Percentiles rank a stretch among this genome's conserved stretches.
Evolutionary conservation across 2,329 filamentous ascomycete species (phyloP).

Genomic region (Macrophomina phaseolina): DNA sequence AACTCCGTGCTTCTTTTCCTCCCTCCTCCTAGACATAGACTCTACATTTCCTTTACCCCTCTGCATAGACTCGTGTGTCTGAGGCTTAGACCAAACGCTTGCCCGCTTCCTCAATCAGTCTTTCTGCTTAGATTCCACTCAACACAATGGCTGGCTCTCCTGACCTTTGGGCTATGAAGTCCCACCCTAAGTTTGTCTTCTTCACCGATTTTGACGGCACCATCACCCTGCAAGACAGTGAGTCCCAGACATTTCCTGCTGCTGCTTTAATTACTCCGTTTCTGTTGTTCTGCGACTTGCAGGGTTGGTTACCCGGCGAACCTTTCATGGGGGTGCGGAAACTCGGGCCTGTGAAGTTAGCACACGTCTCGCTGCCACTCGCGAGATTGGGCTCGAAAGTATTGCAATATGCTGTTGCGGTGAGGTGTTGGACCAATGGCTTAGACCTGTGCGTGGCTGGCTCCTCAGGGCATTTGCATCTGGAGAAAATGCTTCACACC

Average conservation of each 20-base stretch:
- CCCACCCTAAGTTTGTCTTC: conserved; percentile 88
- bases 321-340: too few species aligned
- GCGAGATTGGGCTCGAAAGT: too few species aligned
- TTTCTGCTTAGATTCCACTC: conserved; percentile 3
- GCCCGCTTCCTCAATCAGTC: conserved; percentile 3
- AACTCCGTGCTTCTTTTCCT: neutral
- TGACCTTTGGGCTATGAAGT: conserved; percentile 54
- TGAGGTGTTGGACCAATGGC: too few species aligned
- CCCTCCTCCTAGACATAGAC: neutral
- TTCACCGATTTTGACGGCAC: conserved; percentile 99
- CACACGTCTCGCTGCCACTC: too few species aligned
- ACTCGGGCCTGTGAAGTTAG: too few species aligned
- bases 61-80: neutral
- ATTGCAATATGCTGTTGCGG: too few species aligned
- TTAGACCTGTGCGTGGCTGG: too few species aligned
- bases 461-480: too few species aligned
- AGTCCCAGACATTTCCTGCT: conserved; percentile 37
- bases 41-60: neutral
- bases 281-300: neutral
- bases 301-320: neutral
- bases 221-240: conserved; percentile 76
- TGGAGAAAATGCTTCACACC: too few species aligned
- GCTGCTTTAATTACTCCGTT: neutral
- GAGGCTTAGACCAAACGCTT: conserved; percentile 6
- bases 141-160: conserved; percentile 36